These are phyloP conservation scores for Biscogniauxia mediterranea DNA, from an alignment of 2,329 filamentous ascomycete genomes.

Conservation along the genomic window DNA sequence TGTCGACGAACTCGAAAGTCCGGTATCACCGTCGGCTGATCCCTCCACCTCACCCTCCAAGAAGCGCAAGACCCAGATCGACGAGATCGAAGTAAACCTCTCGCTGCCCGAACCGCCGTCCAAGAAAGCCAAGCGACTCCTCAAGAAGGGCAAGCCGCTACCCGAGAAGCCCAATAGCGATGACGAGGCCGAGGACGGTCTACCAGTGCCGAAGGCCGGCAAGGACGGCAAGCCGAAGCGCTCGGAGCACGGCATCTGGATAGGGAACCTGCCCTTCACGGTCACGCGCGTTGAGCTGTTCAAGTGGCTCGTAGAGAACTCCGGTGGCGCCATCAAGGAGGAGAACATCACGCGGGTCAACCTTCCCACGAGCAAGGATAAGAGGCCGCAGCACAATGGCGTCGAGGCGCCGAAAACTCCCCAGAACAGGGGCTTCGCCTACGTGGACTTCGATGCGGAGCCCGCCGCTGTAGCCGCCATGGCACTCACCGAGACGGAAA, in stretches of 20 bases:
- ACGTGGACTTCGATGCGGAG: constrained; percentile 81
- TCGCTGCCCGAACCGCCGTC: constrained; percentile 88
- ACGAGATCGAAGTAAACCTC: constrained; percentile 87
- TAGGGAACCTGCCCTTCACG: constrained; percentile 90
- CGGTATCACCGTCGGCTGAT: constrained; percentile 10
- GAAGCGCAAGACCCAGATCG: constrained; percentile 70
- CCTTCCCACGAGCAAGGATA: constrained; percentile 61
- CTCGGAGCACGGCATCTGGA: constrained; percentile 87
- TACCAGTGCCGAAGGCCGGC: constrained; percentile 25
- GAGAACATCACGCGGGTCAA: constrained; percentile 81
- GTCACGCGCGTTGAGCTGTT: constrained; percentile 72
- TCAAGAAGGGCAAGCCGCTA: constrained; percentile 76
- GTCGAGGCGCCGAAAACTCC: constrained; percentile 20
- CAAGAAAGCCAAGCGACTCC: constrained; percentile 84
- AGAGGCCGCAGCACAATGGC: constrained; percentile 25
- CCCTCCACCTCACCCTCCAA: constrained; percentile 40
- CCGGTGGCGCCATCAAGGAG: constrained; percentile 62
- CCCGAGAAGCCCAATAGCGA: constrained; percentile 44
- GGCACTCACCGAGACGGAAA: constrained; percentile 78
- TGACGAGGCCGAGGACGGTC: constrained; percentile 37
- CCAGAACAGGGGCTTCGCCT: constrained; percentile 93
- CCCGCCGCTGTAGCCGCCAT: constrained; percentile 74
- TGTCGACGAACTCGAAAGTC: constrained; percentile 10
- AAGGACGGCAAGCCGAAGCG: constrained; percentile 53
- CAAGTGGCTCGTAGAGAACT: constrained; percentile 74